These are phyloP conservation scores for Kwoniella sp. DNA, from an alignment of 768 basidiomycete genomes.

Conservation along the genomic window DNA sequence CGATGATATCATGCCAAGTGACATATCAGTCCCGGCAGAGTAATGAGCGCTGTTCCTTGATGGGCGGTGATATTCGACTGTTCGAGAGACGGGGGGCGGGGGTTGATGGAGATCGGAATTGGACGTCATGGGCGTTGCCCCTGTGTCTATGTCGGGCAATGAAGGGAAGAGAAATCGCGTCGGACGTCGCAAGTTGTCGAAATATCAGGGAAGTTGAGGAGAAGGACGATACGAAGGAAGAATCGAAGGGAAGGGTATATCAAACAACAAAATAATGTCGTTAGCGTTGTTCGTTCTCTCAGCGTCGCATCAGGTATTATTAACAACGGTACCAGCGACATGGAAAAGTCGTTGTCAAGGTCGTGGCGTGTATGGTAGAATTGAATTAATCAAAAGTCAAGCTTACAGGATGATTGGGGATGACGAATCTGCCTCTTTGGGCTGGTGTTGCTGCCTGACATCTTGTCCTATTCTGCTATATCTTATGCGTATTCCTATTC, in stretches of 20 bases:
- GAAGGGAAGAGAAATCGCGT: not conserved
- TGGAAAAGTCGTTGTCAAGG: not conserved
- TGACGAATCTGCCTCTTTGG: slow-evolving; percentile 54
- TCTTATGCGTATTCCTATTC: not conserved
- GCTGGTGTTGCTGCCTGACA: slow-evolving; percentile 38
- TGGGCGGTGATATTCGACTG: slow-evolving; percentile 55
- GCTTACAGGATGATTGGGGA: slow-evolving; percentile 54
- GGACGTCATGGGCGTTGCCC: slow-evolving; percentile 48
- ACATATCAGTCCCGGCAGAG: slow-evolving; percentile 54
- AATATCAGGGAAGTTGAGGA: not conserved
- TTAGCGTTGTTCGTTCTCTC: not conserved
- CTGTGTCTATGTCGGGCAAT: slow-evolving; percentile 40
- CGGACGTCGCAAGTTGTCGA: no score
- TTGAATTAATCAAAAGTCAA: not conserved
- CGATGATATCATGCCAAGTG: slow-evolving; percentile 50
- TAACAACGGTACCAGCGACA: not conserved
- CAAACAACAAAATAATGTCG: not conserved
- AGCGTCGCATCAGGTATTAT: slow-evolving; percentile 1
- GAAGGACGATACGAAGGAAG: slow-evolving; percentile 5
- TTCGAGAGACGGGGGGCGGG: slow-evolving; percentile 37
- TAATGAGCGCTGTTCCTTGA: slow-evolving; percentile 51
- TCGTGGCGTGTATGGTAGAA: not conserved
- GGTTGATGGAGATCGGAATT: slow-evolving; percentile 16
- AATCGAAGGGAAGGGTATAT: not conserved
- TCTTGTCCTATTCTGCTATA: not conserved